Conservation (phyloP, 2,329 filamentous ascomycete genomes). For the Sporothrix humicola region DNA sequence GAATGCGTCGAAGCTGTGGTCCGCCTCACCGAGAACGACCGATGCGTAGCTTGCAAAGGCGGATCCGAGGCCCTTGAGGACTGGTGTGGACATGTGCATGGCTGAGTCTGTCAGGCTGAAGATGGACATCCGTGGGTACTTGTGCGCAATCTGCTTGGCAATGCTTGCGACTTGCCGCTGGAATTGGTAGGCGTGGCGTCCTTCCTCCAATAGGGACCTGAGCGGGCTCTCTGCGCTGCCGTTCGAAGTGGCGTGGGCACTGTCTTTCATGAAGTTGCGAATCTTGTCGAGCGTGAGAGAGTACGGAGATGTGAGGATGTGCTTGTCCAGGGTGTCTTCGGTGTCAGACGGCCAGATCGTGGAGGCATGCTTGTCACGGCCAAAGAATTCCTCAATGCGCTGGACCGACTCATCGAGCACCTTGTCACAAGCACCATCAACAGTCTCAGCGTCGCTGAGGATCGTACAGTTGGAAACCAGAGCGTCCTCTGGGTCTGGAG, state of each 20-base stretch:
- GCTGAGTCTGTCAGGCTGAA: conserved; percentile 47
- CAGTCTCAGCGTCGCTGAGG: not conserved
- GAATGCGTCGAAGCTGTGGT: not conserved
- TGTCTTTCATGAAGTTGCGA: not conserved
- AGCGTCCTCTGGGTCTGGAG: conserved; percentile 51
- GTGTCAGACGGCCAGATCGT: conserved; percentile 27
- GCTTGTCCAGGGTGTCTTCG: not conserved
- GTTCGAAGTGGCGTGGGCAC: conserved; percentile 37
- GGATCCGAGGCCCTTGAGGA: conserved; percentile 44
- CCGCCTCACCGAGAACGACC: not conserved
- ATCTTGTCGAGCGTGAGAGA: not conserved
- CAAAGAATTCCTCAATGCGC: conserved; percentile 3
- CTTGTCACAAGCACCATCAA: conserved; percentile 16
- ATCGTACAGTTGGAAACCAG: conserved; percentile 41
- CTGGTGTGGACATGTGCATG: conserved; percentile 42
- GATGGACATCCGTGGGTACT: conserved; percentile 49
- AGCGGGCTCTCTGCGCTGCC: conserved; percentile 35
- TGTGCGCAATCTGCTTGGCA: conserved; percentile 48
- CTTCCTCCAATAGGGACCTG: conserved; percentile 43
- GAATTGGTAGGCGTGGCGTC: conserved; percentile 43
- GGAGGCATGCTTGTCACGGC: not conserved
- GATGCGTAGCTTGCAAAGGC: conserved; percentile 41
- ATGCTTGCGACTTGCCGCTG: conserved; percentile 46
- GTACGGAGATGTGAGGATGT: conserved; percentile 21
- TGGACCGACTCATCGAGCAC: conserved; percentile 15